Conservation (phyloP, 2,329 filamentous ascomycete genomes). For the Fusarium sp. region DNA sequence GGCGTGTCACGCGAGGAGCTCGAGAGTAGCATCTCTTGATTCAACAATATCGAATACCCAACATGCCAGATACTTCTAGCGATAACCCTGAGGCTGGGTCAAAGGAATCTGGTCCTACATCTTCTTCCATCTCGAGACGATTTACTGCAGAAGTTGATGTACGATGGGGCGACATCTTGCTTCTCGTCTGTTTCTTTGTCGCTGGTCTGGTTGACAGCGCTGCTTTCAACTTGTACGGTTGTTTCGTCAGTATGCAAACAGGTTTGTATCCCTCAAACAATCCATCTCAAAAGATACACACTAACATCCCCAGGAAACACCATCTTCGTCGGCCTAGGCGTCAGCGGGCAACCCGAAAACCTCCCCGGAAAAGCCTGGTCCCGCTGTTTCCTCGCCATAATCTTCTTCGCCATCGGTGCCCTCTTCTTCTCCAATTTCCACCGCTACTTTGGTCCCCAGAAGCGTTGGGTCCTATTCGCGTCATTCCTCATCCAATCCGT, state of each 20-base stretch:
- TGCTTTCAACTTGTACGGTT: conserved; percentile 46
- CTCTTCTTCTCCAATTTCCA: conserved; percentile 47
- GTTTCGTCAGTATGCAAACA: conserved; percentile 48
- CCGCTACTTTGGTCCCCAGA: conserved; percentile 43
- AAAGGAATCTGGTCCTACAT: conserved; percentile 16
- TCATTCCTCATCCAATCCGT: conserved; percentile 41
- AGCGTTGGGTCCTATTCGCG: conserved; percentile 41
- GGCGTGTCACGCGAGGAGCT: not conserved
- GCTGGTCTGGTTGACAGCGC: conserved; percentile 45
- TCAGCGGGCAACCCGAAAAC: conserved; percentile 44
- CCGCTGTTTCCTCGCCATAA: conserved; percentile 45
- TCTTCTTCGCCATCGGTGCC: conserved; percentile 41
- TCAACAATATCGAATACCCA: not conserved
- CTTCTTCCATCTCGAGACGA: conserved; percentile 10
- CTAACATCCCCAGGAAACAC: conserved; percentile 39
- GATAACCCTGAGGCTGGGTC: conserved; percentile 32
- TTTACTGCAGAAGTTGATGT: conserved; percentile 37
- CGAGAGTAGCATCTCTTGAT: not conserved
- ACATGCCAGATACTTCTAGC: conserved; percentile 31
- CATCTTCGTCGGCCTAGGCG: conserved; percentile 44
- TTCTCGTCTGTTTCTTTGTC: conserved; percentile 43
- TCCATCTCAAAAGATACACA: not conserved
- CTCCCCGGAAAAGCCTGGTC: conserved; percentile 44
- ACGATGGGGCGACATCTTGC: conserved; percentile 41
- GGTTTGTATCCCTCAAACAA: conserved; percentile 20